Evolutionary conservation across 1,284 basidiomycete genomes (phyloP).

Genomic region (Ceratobasidium sp.): DNA sequence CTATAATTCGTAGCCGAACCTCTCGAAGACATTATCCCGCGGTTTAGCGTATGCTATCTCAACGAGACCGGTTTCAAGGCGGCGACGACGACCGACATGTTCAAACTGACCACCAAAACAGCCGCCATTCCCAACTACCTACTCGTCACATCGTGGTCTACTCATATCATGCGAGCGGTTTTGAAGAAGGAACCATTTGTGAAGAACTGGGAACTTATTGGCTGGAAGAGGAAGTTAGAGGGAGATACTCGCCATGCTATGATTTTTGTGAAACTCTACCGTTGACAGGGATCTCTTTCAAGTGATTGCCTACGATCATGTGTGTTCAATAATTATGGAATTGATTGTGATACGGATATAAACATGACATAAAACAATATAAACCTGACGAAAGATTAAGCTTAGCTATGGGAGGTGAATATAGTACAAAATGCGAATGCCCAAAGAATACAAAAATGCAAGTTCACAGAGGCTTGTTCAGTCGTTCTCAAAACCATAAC

Average conservation of each 20-base stretch:
- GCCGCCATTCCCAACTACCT: not conserved
- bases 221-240: slow-evolving; percentile 23
- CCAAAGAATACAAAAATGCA: not conserved
- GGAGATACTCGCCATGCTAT: slow-evolving; percentile 3
- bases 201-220: not conserved
- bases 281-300: slow-evolving; percentile 3
- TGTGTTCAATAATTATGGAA: too few relatives aligned
- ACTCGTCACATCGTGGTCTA: not conserved
- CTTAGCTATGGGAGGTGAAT: not conserved
- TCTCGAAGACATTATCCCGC: not conserved
- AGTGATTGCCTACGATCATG: not conserved
- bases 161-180: not conserved
- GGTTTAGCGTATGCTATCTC: not conserved
- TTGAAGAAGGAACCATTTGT: not conserved
- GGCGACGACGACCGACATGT: slow-evolving; percentile 6
- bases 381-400: too few relatives aligned
- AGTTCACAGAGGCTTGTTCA: not conserved
- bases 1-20: not conserved
- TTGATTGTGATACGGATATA: too few relatives aligned
- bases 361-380: too few relatives aligned
- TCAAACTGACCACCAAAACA: not conserved
- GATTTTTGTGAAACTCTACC: not conserved
- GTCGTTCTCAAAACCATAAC: not conserved
- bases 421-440: not conserved
- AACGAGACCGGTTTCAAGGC: not conserved